phyloP scores from a whole-genome alignment of 495 filamentous ascomycete species.

The Pseudoneurospora amorphoporcata region DNA sequence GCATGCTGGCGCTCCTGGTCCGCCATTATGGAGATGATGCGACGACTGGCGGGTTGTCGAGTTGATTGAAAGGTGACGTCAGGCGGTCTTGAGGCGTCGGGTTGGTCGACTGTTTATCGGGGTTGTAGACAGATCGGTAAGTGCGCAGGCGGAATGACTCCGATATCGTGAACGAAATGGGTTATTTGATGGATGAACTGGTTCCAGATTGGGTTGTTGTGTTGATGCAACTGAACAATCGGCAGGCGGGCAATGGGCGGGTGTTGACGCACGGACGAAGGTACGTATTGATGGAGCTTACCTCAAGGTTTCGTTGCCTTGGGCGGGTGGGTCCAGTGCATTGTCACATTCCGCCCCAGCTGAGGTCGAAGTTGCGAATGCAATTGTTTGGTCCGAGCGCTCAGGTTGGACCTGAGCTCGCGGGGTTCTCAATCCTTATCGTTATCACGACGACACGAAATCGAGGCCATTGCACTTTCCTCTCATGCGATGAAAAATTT shows the following conservation, averaged over 20 bases:
- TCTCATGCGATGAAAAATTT: background rate
- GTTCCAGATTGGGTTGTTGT: background rate
- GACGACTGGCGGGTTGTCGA: background rate
- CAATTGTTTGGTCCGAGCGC: background rate
- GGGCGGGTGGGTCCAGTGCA: background rate
- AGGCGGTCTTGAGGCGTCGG: background rate
- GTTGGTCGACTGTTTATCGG: background rate
- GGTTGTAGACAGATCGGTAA: background rate
- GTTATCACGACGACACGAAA: background rate
- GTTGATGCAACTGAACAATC: background rate
- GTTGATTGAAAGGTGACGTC: background rate
- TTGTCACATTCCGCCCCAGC: background rate
- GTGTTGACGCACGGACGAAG: background rate
- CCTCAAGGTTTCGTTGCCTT: conserved; percentile 15
- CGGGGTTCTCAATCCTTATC: background rate
- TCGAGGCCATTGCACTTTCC: background rate
- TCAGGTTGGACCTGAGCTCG: background rate
- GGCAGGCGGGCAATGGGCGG: conserved; percentile 1
- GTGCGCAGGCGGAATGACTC: background rate
- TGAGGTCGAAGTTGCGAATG: background rate
- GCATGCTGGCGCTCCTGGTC: conserved; percentile 67
- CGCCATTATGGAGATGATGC: conserved; percentile 17
- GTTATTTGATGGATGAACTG: background rate
- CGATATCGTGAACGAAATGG: background rate
- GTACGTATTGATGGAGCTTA: conserved; percentile 6